Conservation (phyloP, 2,329 filamentous ascomycete genomes). For the Fusarium luffae region DNA sequence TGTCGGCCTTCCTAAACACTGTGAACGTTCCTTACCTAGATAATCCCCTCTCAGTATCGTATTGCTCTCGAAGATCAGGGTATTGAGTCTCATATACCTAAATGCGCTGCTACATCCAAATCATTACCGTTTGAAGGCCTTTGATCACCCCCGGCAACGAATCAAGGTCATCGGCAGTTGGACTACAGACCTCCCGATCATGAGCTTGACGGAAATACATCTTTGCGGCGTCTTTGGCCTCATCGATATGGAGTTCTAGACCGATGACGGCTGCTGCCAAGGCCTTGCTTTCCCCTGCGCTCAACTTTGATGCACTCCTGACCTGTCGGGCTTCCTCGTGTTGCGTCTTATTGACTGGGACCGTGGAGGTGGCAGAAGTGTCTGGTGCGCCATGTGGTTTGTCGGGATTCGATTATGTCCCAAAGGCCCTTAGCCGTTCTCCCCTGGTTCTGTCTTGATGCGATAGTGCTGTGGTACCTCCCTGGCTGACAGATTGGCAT, state of each 20-base stretch:
- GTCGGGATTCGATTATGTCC: too few relatives aligned
- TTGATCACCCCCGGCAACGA: not conserved
- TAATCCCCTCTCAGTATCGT: not conserved
- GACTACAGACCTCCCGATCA: not conserved
- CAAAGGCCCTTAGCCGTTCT: not conserved
- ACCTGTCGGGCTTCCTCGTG: not conserved
- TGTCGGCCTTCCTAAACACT: not conserved
- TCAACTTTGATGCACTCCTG: not conserved
- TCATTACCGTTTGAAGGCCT: not conserved
- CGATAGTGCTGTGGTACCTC: not conserved
- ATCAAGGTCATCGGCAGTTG: not conserved
- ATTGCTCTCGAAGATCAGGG: not conserved
- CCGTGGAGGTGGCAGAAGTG: not conserved
- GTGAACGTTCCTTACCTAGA: not conserved
- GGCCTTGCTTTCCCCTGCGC: not conserved
- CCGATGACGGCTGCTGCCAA: not conserved
- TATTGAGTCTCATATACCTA: slow-evolving; percentile 11
- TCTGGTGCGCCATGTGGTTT: too few relatives aligned
- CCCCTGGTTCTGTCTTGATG: not conserved
- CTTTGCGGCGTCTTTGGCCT: not conserved
- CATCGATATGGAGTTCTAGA: not conserved
- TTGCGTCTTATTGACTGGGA: not conserved
- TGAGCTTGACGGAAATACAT: not conserved
- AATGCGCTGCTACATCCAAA: slow-evolving; percentile 17
- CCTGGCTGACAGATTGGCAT: not conserved